Base-by-base conservation (phyloP, 768 basidiomycete genomes). In the Astraeus odoratus region DNA sequence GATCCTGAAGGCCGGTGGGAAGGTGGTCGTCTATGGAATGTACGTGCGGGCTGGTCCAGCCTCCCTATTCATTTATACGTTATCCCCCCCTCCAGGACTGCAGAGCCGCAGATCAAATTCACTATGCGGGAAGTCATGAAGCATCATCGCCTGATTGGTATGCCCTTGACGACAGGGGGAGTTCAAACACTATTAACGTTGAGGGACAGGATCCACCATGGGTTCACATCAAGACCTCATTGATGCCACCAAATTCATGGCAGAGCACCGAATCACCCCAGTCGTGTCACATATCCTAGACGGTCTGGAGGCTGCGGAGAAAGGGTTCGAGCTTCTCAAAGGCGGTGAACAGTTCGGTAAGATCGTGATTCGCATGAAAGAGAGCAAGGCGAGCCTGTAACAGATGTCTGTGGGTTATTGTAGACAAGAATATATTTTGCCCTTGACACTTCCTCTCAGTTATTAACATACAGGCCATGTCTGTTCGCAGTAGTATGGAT, bases 121-220 rank as follows among this genome's bases (percentile, higher is more conserved):
- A 84, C 81, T 8, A 91, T 93, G 83, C 75, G 78, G 15, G 77
- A 87, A 51, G 83, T 92, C 19, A 57, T 91, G 51, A 81, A 76
- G 54, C 83, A 87, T 53, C 78, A 83, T 33, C 77, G 80, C 50
- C 66, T 93, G 31, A 69, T 87, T 25, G 89, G 88, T 87, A 34
- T 34, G 72, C 59, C 13, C 16, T 23, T 34, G 13, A 44, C 39
- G 20, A 19, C 19, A 42, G 30, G 40, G 44, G 38, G 39, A 9
- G 26, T 46, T 23, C 46, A 34, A 35, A 8, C 24, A n/a, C 42
- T 20, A 23, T 59, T 43, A 60, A 34, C 46, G 51, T 48, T 6
- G 15, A 27, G 12, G 13, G 30, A 41, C 47, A 88, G 88, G 87
- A 27, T 86, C 86, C 1, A 88, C 82, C 22, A 88, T 92, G 87